Evolutionary conservation across 129 eudicot genomes (phyloP).

Genomic region (Sambucus nigra): DNA sequence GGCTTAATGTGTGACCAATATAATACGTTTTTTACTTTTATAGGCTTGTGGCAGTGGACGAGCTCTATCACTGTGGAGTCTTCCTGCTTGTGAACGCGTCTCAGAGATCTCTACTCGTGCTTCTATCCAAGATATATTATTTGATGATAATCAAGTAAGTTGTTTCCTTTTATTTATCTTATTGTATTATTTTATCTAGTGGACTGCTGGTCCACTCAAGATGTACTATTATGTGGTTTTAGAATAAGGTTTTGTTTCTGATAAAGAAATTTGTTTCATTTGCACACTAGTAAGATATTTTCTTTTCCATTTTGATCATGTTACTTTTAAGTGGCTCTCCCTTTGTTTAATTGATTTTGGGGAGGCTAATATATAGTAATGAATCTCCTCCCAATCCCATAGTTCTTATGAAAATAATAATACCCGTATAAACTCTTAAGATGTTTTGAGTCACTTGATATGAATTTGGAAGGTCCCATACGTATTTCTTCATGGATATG

Average conservation of each 20-base stretch:
- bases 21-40: background rate
- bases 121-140: constrained; percentile 67
- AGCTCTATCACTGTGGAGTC: constrained; percentile 76
- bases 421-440: too few species aligned
- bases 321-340: background rate
- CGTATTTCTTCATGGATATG: too few species aligned
- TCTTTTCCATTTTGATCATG: background rate
- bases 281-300: background rate
- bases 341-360: background rate
- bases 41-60: constrained; percentile 89
- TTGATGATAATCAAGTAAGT: constrained; percentile 79
- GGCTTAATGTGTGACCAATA: background rate
- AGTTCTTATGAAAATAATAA: too few species aligned
- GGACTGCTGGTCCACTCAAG: too few species aligned
- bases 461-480: too few species aligned
- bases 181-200: too few species aligned
- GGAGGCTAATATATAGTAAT: background rate
- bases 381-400: background rate
- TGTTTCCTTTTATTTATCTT: constrained; percentile 11
- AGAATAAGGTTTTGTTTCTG: too few species aligned
- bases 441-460: too few species aligned
- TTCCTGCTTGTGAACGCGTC: constrained; percentile 73
- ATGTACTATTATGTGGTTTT: too few species aligned
- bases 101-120: constrained; percentile 40
- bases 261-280: too few species aligned